These are phyloP conservation scores for Vitis hybrid DNA, from an alignment of 177 flowering plant species.

Conservation along the genomic window DNA sequence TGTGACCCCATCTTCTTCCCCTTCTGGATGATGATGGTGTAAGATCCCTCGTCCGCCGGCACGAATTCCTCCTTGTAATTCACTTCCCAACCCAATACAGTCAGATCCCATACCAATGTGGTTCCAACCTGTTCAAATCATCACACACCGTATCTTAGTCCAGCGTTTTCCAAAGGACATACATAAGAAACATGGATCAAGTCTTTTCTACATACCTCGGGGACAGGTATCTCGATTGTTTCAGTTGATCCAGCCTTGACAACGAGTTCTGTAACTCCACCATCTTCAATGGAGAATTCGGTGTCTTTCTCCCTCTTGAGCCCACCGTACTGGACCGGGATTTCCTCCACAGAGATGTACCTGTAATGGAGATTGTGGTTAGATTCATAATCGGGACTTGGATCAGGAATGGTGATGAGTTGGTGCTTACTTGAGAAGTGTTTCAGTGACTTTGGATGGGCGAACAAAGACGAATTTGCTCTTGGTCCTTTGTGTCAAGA, in stretches of 20 bases:
- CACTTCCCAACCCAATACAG: constrained; percentile 84
- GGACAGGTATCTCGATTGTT: constrained; percentile 31
- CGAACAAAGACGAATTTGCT: constrained; percentile 85
- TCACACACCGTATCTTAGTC: background rate
- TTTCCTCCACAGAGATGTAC: constrained; percentile 33
- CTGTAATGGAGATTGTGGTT: constrained; percentile 10
- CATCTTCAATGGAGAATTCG: constrained; percentile 23
- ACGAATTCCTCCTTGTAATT: constrained; percentile 82
- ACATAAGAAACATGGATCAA: background rate
- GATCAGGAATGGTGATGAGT: too few species aligned
- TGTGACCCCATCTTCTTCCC: constrained; percentile 45
- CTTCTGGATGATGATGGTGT: constrained; percentile 69
- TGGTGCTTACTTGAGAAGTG: constrained; percentile 71
- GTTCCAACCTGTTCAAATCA: constrained; percentile 41
- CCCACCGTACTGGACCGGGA: constrained; percentile 37
- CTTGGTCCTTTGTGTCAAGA: constrained; percentile 78
- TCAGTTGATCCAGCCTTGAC: constrained; percentile 31
- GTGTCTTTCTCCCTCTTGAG: constrained; percentile 36
- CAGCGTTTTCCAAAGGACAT: background rate
- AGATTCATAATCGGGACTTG: too few species aligned
- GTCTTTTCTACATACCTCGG: constrained; percentile 22
- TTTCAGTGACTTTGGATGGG: constrained; percentile 70
- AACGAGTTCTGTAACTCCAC: constrained; percentile 19
- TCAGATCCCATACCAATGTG: constrained; percentile 63
- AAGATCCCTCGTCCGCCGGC: constrained; percentile 68